Conservation (phyloP, 2,329 filamentous ascomycete species). For the Saccharata proteae region DNA sequence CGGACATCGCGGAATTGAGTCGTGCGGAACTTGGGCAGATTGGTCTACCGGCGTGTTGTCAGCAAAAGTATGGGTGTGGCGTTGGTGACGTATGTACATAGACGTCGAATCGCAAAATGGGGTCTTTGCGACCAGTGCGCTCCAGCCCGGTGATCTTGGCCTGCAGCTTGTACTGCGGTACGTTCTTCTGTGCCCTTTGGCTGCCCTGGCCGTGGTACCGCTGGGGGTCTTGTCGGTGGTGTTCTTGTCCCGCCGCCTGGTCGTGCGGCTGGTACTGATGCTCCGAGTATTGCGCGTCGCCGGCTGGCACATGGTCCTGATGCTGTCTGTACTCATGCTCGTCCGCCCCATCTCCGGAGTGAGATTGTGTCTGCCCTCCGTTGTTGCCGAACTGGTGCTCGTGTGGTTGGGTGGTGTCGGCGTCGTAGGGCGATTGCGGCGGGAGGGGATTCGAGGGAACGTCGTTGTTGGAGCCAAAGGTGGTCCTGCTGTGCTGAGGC, state of each 20-base stretch:
- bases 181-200: conserved; percentile 31
- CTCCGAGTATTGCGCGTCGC: conserved; percentile 18
- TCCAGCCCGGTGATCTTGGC: conserved; percentile 92
- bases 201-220: conserved; percentile 32
- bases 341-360: conserved; percentile 15
- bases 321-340: conserved; percentile 21
- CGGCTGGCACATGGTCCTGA: conserved; percentile 23
- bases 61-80: conserved; percentile 8
- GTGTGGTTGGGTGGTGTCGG: conserved; percentile 6
- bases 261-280: conserved; percentile 20
- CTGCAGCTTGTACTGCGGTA: conserved; percentile 72
- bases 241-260: conserved; percentile 26
- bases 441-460: conserved; percentile 28
- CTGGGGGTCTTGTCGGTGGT: conserved; percentile 27
- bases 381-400: conserved; percentile 1
- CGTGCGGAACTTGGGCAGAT: conserved; percentile 93
- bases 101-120: conserved; percentile 88
- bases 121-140: conserved; percentile 88
- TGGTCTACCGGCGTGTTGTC: conserved; percentile 58
- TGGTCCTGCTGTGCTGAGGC: conserved; percentile 38
- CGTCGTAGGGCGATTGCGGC: conserved; percentile 24
- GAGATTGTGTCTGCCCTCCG: conserved; percentile 16
- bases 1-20: conserved; percentile 97
- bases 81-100: conserved; percentile 48
- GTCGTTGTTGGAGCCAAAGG: conserved; percentile 33